Percentiles rank a stretch among this genome's conserved stretches.
These are phyloP conservation scores for Ophiostoma tasmaniense DNA, from an alignment of 2,329 filamentous ascomycete genomes.

Conservation along the genomic window DNA sequence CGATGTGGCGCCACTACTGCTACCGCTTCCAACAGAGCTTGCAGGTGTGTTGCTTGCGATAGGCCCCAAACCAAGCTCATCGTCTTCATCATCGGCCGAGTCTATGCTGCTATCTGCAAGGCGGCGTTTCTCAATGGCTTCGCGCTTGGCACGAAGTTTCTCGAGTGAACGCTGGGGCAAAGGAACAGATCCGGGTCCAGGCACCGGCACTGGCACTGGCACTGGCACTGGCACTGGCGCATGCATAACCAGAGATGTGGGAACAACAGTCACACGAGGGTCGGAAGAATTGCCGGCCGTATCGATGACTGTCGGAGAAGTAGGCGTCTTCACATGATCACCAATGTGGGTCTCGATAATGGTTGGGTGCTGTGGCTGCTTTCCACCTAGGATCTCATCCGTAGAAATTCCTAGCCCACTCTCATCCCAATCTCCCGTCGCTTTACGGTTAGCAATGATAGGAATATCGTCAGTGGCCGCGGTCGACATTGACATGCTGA, in stretches of 20 bases:
- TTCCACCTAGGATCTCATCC: slow-evolving; percentile 35
- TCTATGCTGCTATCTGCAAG: slow-evolving; percentile 62
- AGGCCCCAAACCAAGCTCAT: slow-evolving; percentile 59
- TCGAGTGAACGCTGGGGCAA: slow-evolving; percentile 58
- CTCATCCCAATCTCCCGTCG: slow-evolving; percentile 70
- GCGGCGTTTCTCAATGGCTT: slow-evolving; percentile 63
- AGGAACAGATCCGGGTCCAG: slow-evolving; percentile 10
- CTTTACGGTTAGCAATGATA: slow-evolving; percentile 64
- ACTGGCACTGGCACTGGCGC: slow-evolving; percentile 39
- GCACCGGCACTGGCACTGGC: slow-evolving; percentile 36
- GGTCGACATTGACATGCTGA: slow-evolving; percentile 49
- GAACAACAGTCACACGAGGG: slow-evolving; percentile 35
- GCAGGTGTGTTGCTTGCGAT: slow-evolving; percentile 21
- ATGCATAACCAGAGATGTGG: slow-evolving; percentile 47
- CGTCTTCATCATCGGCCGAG: slow-evolving; percentile 90
- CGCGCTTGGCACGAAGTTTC: slow-evolving; percentile 63
- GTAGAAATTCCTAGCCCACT: slow-evolving; percentile 71
- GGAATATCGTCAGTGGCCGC: slow-evolving; percentile 70
- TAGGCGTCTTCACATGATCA: not conserved
- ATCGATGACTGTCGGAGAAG: not conserved
- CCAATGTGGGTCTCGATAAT: not conserved
- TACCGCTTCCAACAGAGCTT: slow-evolving; percentile 26
- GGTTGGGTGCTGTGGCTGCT: not conserved
- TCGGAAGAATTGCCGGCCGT: not conserved
- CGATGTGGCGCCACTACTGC: slow-evolving; percentile 28